Base-by-base conservation (phyloP, 176 grass and related monocot genomes). In the Poa pratensis region DNA sequence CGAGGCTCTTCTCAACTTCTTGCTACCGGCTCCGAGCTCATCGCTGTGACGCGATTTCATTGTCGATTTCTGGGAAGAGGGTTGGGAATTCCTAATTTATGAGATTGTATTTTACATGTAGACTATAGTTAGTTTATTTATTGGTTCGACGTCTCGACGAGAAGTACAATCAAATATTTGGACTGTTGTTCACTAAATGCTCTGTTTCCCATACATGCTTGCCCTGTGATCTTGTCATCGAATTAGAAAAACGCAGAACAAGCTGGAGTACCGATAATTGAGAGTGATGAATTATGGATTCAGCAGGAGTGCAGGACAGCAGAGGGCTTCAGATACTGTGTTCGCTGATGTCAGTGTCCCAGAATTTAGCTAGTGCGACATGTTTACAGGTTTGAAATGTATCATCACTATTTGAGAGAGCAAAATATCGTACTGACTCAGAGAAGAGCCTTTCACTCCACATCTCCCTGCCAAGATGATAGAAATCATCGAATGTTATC, bases 1-100 rank as follows among this genome's bases (percentile, higher is more conserved):
- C 34, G 40, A 89, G 48, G 55, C 91, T 49, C 70, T 97, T 7
- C 20, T 97, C 19, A 91, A 88, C 75, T 97, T 97, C 74, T 86
- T 97, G 37, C 75, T 81, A 30, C 71, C 74, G 15, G 4, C 54
- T 91, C 46, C 75, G 12, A 88, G 6, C 23, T 74, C 66, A 17
- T 86, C 83, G 3, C 85, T 91, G 61, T 83, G 67, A 91, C 19
- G 15, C 0, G 14, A 64, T 58, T 17, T 34, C 20, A 48, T 34
- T 79, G 79, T 2, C 7, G 18, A 19, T 53, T 68, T 73, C 23
- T 37, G 9, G 52, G 1, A 1, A 48, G 3, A 80, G 72, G 7
- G 15, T 28, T 7, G 14, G 3, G 10, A 59, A 23, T 54, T 50
- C 24, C 51, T 73, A 27, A 73, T 70, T 60, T 64, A 83, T 60